Evolutionary conservation across 768 basidiomycete genomes (phyloP).

Genomic region (Phylloporus scabripes): DNA sequence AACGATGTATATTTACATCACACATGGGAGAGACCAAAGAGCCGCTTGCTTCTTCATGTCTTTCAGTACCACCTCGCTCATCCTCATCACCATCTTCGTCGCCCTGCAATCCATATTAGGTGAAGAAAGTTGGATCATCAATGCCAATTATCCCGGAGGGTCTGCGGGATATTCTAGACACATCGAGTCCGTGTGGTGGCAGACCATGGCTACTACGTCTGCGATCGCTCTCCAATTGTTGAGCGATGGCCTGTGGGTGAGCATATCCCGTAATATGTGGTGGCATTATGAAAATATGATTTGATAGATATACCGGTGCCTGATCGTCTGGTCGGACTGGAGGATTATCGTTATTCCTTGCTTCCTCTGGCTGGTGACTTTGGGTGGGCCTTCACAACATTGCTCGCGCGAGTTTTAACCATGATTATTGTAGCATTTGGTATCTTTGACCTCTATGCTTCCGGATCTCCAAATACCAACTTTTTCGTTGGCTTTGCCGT

Average conservation of each 20-base stretch:
- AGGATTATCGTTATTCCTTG: conserved; percentile 7
- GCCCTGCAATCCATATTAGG: conserved; percentile 16
- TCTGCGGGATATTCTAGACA: conserved; percentile 21
- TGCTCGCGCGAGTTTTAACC: background rate
- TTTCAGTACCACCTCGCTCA: conserved; percentile 14
- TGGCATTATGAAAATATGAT: background rate
- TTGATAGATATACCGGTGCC: conserved; percentile 33
- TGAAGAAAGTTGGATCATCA: conserved; percentile 31
- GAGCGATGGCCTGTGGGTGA: conserved; percentile 32
- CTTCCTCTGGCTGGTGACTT: conserved; percentile 8
- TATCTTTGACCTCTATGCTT: conserved; percentile 3
- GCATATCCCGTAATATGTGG: background rate
- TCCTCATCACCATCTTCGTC: conserved; percentile 22
- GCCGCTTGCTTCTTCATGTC: conserved; percentile 9
- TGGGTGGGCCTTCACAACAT: background rate
- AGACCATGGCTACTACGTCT: conserved; percentile 24
- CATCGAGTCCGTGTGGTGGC: conserved; percentile 19
- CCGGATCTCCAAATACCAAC: background rate
- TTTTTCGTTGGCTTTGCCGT: conserved; percentile 7
- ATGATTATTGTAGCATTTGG: conserved; percentile 1
- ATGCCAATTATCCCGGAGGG: conserved; percentile 14
- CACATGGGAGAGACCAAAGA: background rate
- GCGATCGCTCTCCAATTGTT: conserved; percentile 27
- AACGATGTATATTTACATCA: conserved; percentile 3
- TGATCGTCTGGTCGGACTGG: conserved; percentile 26